Evolutionary conservation across 2,329 filamentous ascomycete species (phyloP), one percentile per base, ranked within the genome.

Genomic region (Bipolaris gigantea): DNA sequence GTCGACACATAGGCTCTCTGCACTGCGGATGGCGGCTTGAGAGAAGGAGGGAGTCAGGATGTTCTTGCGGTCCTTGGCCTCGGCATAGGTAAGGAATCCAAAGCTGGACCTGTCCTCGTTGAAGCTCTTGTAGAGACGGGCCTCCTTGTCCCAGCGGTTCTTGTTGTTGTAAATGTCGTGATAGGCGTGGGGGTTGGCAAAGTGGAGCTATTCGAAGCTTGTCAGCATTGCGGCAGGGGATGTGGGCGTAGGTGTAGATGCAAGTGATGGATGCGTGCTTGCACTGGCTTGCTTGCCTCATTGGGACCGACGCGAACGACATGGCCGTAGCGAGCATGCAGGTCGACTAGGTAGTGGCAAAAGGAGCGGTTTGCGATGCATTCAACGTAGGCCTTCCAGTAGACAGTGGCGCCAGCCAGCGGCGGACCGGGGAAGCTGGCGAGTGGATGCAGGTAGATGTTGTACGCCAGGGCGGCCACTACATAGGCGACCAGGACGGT

Each of bases 11-110:
- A 79, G 60, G 8, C 55, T 56, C 48, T 79, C 72, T 35, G 75
- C 62, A 3, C 68, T 62, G 16, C 67, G 60, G 27, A 77, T 75
- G 2, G 74, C 71, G 27, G 70, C 60, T 2, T 70, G 69, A 11
- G 78, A 79, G 59, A 80, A 79, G 9, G 77, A 64, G 1, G 73
- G 74, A 13, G 66, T 71, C 23, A 80, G 62, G 2, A 79, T 71
- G 59, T 77, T 72, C 50, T 76, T 78, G 19, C 77, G 69, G 25
- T 70, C 62, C 55, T 76, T 79, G 32, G 73, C 68, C 50, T 74
- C 73, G 9, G 60, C 61, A 52, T 77, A 76, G 15, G 67, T 77
- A 30, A 73, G 55, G 48, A 73, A 75, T 10, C 73, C 76, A 57
- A 80, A 78, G 27, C 73, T 76, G n/a, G 76, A 77, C 16, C 72